phyloP scores from a whole-genome alignment of 495 filamentous ascomycete genomes.

The Podospora comata region DNA sequence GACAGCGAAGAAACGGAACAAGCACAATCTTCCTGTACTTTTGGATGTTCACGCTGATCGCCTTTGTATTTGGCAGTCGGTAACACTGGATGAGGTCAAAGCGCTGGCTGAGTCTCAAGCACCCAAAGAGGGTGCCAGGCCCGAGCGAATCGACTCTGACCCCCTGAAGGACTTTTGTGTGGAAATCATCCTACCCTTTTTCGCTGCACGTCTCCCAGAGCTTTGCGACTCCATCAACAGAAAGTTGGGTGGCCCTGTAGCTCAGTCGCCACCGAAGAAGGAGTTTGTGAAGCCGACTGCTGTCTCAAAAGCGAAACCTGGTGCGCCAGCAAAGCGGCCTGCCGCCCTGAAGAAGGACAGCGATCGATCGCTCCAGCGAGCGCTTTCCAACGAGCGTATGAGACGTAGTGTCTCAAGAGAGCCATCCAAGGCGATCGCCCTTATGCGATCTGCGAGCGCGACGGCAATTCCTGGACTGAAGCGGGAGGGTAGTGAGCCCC shows the following conservation, averaged over 20 bases:
- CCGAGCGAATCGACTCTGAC: conserved; percentile 36
- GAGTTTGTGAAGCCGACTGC: conserved; percentile 42
- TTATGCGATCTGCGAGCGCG: conserved; percentile 69
- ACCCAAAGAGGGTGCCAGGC: conserved; percentile 27
- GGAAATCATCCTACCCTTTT: conserved; percentile 93
- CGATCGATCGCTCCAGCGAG: conserved; percentile 62
- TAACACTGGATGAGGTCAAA: conserved; percentile 54
- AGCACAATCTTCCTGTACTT: conserved; percentile 49
- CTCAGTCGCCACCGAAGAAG: conserved; percentile 59
- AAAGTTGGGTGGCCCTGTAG: conserved; percentile 77
- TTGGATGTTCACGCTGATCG: conserved; percentile 86
- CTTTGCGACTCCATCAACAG: conserved; percentile 74
- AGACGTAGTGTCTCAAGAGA: conserved; percentile 51
- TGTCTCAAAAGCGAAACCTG: conserved; percentile 45
- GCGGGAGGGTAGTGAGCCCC: conserved; percentile 61
- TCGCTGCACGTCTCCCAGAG: conserved; percentile 76
- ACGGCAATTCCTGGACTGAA: conserved; percentile 56
- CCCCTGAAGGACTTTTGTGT: conserved; percentile 70
- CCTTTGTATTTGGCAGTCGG: conserved; percentile 95
- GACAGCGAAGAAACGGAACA: conserved; percentile 38
- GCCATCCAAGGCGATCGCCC: conserved; percentile 50
- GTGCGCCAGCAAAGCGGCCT: conserved; percentile 54
- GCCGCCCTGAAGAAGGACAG: conserved; percentile 50
- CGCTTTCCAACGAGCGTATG: conserved; percentile 66
- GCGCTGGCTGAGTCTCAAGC: conserved; percentile 50